Percentiles rank a stretch among this genome's conserved stretches.
These are phyloP conservation scores for Obelidium mucronatum DNA, from an alignment of 192 early-diverging fungal genomes.

Conservation along the genomic window DNA sequence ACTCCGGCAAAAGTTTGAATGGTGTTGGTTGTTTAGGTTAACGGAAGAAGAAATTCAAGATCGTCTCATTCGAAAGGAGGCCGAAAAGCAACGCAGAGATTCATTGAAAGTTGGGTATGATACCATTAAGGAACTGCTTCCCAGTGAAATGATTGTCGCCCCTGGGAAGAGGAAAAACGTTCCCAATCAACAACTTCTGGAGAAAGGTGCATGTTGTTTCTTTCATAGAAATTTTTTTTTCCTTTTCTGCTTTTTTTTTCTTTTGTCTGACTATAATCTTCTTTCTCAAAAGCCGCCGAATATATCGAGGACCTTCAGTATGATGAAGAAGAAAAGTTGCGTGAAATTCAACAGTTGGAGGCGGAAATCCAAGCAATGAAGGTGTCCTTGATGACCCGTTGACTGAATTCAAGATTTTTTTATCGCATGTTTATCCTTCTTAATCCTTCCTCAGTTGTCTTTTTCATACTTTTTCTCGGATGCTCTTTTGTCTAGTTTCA, in stretches of 20 bases:
- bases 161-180: neutral
- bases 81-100: neutral
- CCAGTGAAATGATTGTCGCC: neutral
- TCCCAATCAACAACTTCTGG: conserved; percentile 1
- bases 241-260: neutral
- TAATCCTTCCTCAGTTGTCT: no score
- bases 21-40: no score
- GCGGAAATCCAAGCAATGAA: neutral
- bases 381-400: no score
- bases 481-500: no score
- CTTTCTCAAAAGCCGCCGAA: neutral
- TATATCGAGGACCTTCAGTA: neutral
- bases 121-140: neutral
- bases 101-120: neutral
- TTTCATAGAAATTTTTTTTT: neutral
- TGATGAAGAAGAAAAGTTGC: neutral
- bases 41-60: neutral
- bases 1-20: no score
- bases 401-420: no score
- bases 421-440: no score
- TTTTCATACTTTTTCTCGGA: no score
- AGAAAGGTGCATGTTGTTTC: neutral
- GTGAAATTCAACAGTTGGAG: neutral
- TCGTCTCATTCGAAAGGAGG: neutral
- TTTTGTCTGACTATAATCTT: neutral